Evolutionary conservation across 495 filamentous ascomycete genomes (phyloP).

Genomic region (Halenospora varia): DNA sequence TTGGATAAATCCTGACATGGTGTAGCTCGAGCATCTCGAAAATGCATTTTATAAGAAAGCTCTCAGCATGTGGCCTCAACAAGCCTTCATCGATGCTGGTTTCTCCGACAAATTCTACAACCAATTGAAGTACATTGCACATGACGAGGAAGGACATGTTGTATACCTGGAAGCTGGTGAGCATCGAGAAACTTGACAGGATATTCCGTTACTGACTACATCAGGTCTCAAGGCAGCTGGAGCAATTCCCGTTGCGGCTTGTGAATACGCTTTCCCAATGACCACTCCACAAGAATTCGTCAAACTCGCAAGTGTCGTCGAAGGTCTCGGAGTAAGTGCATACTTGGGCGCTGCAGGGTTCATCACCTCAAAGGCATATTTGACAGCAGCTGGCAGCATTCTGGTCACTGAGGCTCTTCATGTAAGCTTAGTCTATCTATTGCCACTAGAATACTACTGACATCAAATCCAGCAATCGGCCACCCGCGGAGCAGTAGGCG

Average conservation of each 20-base stretch:
- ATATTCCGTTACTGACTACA: background rate
- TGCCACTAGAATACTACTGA: constrained; percentile 33
- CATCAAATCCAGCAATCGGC: constrained; percentile 31
- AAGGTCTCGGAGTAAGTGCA: constrained; percentile 49
- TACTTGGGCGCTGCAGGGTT: constrained; percentile 56
- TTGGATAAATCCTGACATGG: background rate
- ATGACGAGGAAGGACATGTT: constrained; percentile 55
- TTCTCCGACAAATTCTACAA: constrained; percentile 46
- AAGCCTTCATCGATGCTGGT: constrained; percentile 46
- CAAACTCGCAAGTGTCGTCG: constrained; percentile 44
- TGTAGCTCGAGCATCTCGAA: constrained; percentile 43
- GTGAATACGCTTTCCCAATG: constrained; percentile 50
- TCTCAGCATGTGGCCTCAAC: constrained; percentile 46
- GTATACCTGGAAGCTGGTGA: constrained; percentile 11
- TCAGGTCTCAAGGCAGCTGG: constrained; percentile 31
- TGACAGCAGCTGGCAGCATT: constrained; percentile 58
- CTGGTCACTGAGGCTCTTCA: constrained; percentile 58
- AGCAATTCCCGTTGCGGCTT: constrained; percentile 40
- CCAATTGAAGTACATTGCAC: constrained; percentile 44
- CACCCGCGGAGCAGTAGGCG: constrained; percentile 40
- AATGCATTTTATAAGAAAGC: constrained; percentile 49
- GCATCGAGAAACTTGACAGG: background rate
- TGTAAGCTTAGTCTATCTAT: constrained; percentile 1
- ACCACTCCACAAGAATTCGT: constrained; percentile 42
- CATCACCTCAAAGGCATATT: constrained; percentile 44